Base-by-base conservation (phyloP, 2,329 filamentous ascomycete species). In the Botrytis sinoallii region DNA sequence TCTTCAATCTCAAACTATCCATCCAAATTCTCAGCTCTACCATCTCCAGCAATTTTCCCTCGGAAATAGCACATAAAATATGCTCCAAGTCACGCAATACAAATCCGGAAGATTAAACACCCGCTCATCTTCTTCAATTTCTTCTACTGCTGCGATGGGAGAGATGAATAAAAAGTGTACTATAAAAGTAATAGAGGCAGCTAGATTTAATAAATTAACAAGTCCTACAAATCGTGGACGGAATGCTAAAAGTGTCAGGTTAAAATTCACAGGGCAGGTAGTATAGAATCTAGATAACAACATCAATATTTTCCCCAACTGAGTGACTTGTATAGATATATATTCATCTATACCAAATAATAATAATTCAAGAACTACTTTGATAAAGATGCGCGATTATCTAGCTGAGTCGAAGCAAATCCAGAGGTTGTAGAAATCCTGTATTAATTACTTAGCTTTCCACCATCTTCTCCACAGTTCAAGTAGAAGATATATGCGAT, bases 291-390 rank as follows among this genome's bases (percentile, higher is more conserved):
- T n/a, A n/a, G 32, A 77, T 74, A 16, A 78, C 74, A 20, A 74
- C 42, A 32, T 72, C 73, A 20, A 63, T 48, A 1, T 38, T 65
- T 78, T 81, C 61, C n/a, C n/a, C n/a, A n/a, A 18, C 59, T 44
- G 20, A 77, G 57, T 40, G 69, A 44, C 22, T 42, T 7, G 42
- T 74, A 75, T n/a, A n/a, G n/a, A n/a, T 32, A 40, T n/a, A 44
- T 29, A 8, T 42, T 32, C 46, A 35, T 0, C 73, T 0, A 91
- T 82, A 0, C 88, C 88, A 0, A 91, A 82, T 18, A 82, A 79
- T 0, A 83, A 79, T 18, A 84, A 82, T 0, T 84, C 82, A 25
- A 86, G 82, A 75, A 89, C 86, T 3, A 83, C 84, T 59, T 85
- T 82, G 6, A 86, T 77, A 52, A 89, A 87, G 60, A 85, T 82